A percentile compares a stretch with the other conserved stretches of the same genome.
Evolutionary conservation across 2,329 filamentous ascomycete genomes (phyloP).

Genomic region (Penicillium sp.): DNA sequence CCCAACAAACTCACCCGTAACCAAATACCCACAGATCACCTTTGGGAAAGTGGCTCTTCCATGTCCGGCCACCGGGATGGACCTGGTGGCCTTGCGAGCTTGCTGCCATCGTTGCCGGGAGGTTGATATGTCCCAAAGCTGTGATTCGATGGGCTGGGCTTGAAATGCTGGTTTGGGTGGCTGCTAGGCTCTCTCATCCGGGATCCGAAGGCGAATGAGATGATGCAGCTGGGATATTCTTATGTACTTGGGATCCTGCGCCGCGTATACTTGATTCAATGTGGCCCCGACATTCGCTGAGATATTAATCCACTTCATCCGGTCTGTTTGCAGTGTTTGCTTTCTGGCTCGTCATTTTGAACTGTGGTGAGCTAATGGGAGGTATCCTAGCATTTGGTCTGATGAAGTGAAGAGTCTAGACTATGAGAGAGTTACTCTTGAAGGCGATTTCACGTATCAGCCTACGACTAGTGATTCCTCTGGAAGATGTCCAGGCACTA

Average conservation of each 20-base stretch:
- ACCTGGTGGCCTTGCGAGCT: slow-evolving; percentile 19
- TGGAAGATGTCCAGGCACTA: not conserved
- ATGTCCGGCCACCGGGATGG: slow-evolving; percentile 38
- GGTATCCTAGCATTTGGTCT: not conserved
- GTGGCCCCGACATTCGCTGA: slow-evolving; percentile 6
- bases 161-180: not conserved
- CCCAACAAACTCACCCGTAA: slow-evolving; percentile 71
- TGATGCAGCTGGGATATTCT: not conserved
- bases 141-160: not conserved
- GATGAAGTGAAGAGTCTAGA: not conserved
- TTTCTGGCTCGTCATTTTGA: not conserved
- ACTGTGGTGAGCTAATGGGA: not conserved
- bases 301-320: slow-evolving; percentile 5
- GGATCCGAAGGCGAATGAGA: not conserved
- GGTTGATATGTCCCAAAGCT: not conserved
- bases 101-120: slow-evolving; percentile 13
- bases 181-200: not conserved
- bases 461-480: not conserved
- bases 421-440: not conserved
- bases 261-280: not conserved
- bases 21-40: slow-evolving; percentile 94
- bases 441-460: not conserved
- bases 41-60: slow-evolving; percentile 43
- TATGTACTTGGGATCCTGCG: not conserved
- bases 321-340: slow-evolving; percentile 29